Percentiles rank a stretch among this genome's conserved stretches.
These are phyloP conservation scores for Aspergillus hiratsukae DNA, from an alignment of 2,329 filamentous ascomycete genomes.

Conservation along the genomic window DNA sequence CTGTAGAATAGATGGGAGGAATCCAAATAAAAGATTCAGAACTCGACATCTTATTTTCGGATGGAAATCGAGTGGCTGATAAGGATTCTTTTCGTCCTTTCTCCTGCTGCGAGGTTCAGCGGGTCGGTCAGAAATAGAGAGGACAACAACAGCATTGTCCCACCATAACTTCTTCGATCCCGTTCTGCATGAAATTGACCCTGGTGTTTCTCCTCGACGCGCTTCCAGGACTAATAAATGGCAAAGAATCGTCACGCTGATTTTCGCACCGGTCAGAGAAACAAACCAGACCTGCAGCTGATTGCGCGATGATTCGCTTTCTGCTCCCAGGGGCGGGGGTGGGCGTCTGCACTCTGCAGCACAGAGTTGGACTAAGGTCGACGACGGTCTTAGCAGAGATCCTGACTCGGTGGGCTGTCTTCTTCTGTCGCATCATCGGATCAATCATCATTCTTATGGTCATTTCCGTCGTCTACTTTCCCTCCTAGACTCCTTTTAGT, in stretches of 20 bases:
- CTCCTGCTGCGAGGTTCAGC: not conserved
- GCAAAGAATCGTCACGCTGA: not conserved
- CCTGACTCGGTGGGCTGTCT: not conserved
- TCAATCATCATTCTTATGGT: not conserved
- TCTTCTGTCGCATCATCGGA: not conserved
- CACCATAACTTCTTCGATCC: constrained; percentile 3
- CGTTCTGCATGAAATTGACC: constrained; percentile 6
- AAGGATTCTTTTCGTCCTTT: not conserved
- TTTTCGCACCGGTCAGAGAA: not conserved
- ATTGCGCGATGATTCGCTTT: constrained; percentile 15
- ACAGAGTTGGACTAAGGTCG: not conserved
- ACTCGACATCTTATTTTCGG: not conserved
- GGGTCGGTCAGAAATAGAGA: not conserved
- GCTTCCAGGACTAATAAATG: not conserved
- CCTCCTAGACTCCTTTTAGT: constrained; percentile 7
- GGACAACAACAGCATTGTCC: not conserved
- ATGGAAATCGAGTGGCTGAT: not conserved
- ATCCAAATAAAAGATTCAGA: not conserved
- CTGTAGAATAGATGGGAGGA: not conserved
- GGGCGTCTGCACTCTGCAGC: not conserved
- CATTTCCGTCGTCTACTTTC: constrained; percentile 1
- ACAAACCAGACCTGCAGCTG: not conserved
- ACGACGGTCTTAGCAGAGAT: not conserved
- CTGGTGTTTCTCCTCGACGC: not conserved
- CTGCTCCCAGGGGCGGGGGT: constrained; percentile 12